Base-by-base conservation (phyloP, 495 filamentous ascomycete genomes). In the Penicillium paxilli region DNA sequence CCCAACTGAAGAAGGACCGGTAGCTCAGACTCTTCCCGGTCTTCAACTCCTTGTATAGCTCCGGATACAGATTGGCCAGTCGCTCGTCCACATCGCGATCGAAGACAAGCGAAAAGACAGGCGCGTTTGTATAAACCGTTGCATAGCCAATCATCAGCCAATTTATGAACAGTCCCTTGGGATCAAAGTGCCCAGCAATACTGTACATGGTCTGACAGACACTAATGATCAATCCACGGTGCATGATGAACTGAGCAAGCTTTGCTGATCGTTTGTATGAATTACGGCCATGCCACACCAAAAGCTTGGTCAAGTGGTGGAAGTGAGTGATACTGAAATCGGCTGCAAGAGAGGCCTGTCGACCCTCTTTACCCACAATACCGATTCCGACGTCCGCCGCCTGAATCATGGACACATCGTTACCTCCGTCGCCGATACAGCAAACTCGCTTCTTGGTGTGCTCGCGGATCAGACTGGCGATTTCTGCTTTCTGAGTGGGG, bases 401-500 rank as follows among this genome's bases (percentile, higher is more conserved):
- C 73, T 96, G 93, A 60, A 99, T 99, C 95, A 99, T 99, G 47
- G 87, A 92, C 24, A 99, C 95, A 68, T 99, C 95, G 73, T 99
- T 99, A 47, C 94, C 94, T 35, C 94, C 94, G 59, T 99, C 94
- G 38, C 94, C 94, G 59, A 99, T 97, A 64, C 92, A 96, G 69
- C 91, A 95, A 23, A 96, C 87, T 26, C 95, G 87, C 66, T 97
- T 97, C 67, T 87, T 87, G 9, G 95, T 99, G 74, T 90, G 83
- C 35, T 89, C 82, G 47, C 93, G 92, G 71, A 99, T 99, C 33
- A 99, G 79, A 52, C 81, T 82, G 24, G 95, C 94, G 33, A 98
- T 77, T 59, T 97, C 93, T 24, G 95, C 95, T 67, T 99, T 99
- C 61, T 98, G 95, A 0, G 92, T 96, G 0, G 95, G 95, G 17